These are phyloP conservation scores for Naganishia antarctica DNA, from an alignment of 768 basidiomycete genomes.

Conservation along the genomic window DNA sequence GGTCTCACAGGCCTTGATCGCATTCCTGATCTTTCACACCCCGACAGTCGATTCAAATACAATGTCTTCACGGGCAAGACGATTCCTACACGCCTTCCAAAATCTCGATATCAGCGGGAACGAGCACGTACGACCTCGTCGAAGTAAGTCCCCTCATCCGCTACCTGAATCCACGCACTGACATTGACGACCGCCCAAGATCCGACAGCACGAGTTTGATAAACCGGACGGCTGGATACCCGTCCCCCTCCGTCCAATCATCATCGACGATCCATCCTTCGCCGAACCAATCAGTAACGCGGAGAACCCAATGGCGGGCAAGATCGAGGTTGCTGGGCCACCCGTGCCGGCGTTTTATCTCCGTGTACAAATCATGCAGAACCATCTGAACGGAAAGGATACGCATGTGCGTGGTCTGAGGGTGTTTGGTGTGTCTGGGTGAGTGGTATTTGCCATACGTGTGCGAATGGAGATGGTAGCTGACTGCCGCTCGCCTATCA, in stretches of 20 bases:
- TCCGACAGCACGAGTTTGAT: constrained; percentile 65
- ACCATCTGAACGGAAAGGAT: constrained; percentile 98
- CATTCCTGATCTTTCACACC: constrained; percentile 1
- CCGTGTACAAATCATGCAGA: constrained; percentile 81
- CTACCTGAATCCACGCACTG: neutral
- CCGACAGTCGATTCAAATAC: constrained; percentile 39
- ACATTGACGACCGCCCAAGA: constrained; percentile 29
- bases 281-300: constrained; percentile 7
- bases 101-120: constrained; percentile 84
- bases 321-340: constrained; percentile 55
- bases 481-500: no score
- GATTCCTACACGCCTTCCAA: constrained; percentile 97
- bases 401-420: constrained; percentile 90
- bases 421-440: constrained; percentile 83
- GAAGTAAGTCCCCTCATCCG: constrained; percentile 57
- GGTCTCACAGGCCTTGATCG: neutral
- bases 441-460: constrained; percentile 46
- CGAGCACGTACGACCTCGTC: constrained; percentile 82
- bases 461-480: no score
- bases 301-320: constrained; percentile 18
- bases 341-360: constrained; percentile 83
- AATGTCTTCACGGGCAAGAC: constrained; percentile 57
- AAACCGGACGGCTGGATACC: constrained; percentile 91
- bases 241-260: constrained; percentile 41
- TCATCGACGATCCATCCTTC: constrained; percentile 25